A percentile compares a stretch with the other conserved stretches of the same genome.
Evolutionary conservation across 1,139 yeast genomes (phyloP).

Genomic region (Candida pseudocylindracea): DNA sequence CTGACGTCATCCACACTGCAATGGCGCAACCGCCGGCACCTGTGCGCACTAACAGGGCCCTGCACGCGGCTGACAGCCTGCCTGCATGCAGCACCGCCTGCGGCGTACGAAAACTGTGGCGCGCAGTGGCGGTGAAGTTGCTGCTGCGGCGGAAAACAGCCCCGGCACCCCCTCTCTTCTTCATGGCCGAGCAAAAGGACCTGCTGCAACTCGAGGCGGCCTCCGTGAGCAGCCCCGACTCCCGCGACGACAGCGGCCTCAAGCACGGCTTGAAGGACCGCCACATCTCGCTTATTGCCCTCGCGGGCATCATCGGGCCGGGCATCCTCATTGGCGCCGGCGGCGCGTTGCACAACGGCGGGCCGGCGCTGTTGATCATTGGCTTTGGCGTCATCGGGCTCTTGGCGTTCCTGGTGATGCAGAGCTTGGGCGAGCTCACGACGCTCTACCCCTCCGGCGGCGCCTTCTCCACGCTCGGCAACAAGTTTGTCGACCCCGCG

Average conservation of each 20-base stretch:
- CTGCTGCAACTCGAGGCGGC: not conserved
- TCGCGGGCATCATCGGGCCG: conserved; percentile 35
- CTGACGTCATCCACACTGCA: no score
- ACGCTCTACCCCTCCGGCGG: conserved; percentile 29
- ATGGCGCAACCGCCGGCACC: no score
- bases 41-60: no score
- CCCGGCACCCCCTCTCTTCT: no score
- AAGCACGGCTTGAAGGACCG: conserved; percentile 18
- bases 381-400: conserved; percentile 28
- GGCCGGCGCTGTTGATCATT: conserved; percentile 21
- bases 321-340: conserved; percentile 24
- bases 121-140: no score
- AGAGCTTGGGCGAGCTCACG: conserved; percentile 31
- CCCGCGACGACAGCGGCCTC: conserved; percentile 4
- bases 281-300: conserved; percentile 21
- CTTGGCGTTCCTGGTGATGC: conserved; percentile 36
- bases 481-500: conserved; percentile 30
- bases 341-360: conserved; percentile 16
- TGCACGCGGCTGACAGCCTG: no score
- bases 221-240: conserved; percentile 1
- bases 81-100: no score
- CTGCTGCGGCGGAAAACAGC: no score
- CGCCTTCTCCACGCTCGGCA: conserved; percentile 30
- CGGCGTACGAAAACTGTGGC: no score
- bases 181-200: no score